A percentile compares a stretch with the other conserved stretches of the same genome.
phyloP scores from a whole-genome alignment of 257 asterid species.

The Echium plantagineum region DNA sequence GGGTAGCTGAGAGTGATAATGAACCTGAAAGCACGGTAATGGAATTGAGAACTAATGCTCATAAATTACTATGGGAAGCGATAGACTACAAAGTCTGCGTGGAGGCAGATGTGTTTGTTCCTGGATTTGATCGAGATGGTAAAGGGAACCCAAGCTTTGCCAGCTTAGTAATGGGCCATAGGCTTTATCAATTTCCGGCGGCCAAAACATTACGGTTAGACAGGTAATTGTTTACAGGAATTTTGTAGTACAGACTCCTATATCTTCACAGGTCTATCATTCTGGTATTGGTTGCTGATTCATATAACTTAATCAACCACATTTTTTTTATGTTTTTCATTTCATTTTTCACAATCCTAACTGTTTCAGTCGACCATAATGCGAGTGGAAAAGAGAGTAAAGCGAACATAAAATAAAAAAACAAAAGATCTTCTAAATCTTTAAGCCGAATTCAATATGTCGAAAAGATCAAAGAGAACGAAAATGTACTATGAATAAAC shows the following conservation, averaged over 20 bases:
- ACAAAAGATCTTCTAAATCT: too few relatives aligned
- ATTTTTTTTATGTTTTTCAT: too few relatives aligned
- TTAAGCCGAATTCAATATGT: too few relatives aligned
- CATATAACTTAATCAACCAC: too few relatives aligned
- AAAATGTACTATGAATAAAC: too few relatives aligned
- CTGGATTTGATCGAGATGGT: constrained; percentile 94
- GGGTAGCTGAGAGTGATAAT: constrained; percentile 97
- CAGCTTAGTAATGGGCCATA: constrained; percentile 85
- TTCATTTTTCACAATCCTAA: too few relatives aligned
- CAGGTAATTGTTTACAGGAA: constrained; percentile 36
- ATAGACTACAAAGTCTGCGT: constrained; percentile 70
- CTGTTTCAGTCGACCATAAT: too few relatives aligned
- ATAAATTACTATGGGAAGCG: constrained; percentile 90
- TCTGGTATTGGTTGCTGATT: not conserved
- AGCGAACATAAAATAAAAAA: too few relatives aligned
- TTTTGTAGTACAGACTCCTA: not conserved
- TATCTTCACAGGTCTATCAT: not conserved
- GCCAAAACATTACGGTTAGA: constrained; percentile 63
- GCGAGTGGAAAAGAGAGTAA: too few relatives aligned
- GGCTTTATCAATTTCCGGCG: constrained; percentile 58
- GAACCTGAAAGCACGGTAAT: constrained; percentile 91
- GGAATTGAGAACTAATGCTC: constrained; percentile 89
- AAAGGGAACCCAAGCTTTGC: constrained; percentile 83
- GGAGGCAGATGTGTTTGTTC: constrained; percentile 74
- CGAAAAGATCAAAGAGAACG: too few relatives aligned